Conservation (phyloP, 345 rosid species). For the Pistacia integerrima region DNA sequence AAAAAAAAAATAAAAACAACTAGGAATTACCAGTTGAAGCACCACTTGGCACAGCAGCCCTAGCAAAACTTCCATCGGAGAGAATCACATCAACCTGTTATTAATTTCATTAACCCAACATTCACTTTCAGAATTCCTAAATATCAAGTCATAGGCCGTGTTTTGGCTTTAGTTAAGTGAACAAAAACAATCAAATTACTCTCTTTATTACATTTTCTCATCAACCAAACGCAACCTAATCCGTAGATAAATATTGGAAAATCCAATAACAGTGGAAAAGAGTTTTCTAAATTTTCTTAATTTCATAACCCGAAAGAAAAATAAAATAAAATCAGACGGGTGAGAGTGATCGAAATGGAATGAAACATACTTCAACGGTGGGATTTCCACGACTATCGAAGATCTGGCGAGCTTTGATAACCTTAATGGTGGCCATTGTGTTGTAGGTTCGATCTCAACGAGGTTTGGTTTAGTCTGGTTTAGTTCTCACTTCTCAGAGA, state of each 20-base stretch:
- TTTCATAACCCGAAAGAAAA: background rate
- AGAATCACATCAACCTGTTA: constrained; percentile 51
- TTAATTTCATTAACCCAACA: background rate
- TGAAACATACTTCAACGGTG: constrained; percentile 62
- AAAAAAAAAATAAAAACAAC: background rate
- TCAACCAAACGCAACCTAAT: background rate
- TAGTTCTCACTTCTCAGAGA: background rate
- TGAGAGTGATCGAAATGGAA: background rate
- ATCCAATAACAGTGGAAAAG: no score
- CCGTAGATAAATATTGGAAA: background rate
- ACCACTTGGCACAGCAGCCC: constrained; percentile 81
- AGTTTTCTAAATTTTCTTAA: background rate
- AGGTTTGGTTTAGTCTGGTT: background rate
- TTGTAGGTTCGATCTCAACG: background rate
- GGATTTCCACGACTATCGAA: constrained; percentile 81
- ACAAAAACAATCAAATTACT: background rate
- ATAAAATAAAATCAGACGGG: background rate
- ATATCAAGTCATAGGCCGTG: background rate
- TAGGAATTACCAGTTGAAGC: constrained; percentile 58
- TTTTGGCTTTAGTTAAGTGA: background rate
- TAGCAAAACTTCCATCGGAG: constrained; percentile 41
- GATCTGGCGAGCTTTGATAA: constrained; percentile 67
- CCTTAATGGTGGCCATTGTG: constrained; percentile 36
- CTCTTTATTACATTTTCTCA: constrained; percentile 1
- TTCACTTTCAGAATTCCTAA: background rate